These are phyloP conservation scores for Mychonastes homosphaera DNA, from an alignment of 139 green algal species.

Conservation along the genomic window DNA sequence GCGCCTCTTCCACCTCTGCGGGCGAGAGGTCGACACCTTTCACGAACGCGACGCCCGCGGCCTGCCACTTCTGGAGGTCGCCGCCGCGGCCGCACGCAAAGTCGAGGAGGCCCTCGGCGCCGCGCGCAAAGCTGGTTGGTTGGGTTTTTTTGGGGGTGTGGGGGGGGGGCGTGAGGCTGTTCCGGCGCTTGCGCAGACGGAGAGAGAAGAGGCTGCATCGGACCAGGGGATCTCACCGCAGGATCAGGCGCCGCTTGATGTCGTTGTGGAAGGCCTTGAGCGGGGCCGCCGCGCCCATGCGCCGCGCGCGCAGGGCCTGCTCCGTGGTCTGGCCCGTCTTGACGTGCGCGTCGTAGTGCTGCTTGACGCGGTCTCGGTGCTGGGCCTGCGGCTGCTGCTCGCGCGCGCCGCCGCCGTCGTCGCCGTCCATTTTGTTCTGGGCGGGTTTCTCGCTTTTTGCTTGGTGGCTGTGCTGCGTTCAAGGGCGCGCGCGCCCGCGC, in stretches of 20 bases:
- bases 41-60: conserved; percentile 57
- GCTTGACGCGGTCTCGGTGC: conserved; percentile 5
- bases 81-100: conserved; percentile 80
- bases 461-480: too few species aligned
- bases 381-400: neutral
- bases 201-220: neutral
- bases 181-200: neutral
- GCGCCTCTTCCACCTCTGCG: conserved; percentile 69
- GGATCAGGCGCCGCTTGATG: conserved; percentile 73
- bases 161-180: neutral
- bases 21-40: conserved; percentile 76
- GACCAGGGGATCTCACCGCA: neutral
- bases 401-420: too few species aligned
- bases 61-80: conserved; percentile 81
- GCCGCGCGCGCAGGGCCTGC: conserved; percentile 47
- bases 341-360: conserved; percentile 36
- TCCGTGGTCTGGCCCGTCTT: conserved; percentile 11
- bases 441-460: too few species aligned
- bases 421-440: too few species aligned
- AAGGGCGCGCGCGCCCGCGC: too few species aligned
- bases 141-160: too few species aligned
- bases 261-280: conserved; percentile 87
- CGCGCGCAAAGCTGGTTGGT: conserved; percentile 67
- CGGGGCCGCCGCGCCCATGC: conserved; percentile 42
- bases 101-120: conserved; percentile 58